Base-by-base conservation (phyloP, 768 basidiomycete species). In the Neoboletus magnificus region DNA sequence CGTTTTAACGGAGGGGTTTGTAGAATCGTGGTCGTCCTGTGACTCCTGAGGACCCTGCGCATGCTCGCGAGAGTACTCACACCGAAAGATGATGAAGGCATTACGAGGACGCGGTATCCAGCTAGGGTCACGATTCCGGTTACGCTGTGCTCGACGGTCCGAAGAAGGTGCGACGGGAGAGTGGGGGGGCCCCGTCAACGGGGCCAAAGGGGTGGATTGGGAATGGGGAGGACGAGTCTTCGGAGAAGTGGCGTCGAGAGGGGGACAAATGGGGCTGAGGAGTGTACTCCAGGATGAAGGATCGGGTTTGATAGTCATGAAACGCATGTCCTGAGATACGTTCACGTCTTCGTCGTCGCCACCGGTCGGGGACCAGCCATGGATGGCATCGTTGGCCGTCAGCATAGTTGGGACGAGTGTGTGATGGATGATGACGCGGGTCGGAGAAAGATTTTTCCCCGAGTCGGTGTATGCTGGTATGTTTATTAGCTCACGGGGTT, bases 21-120 rank as follows among this genome's bases (percentile, higher is more conserved):
- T 43, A 13, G 54, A 16, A 37, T 64, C 64, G 11, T 57, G 40
- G 8, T 64, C 51, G 33, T 74, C 73, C 29, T 74, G 67, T 15
- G 73, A 69, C 5, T 76, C 74, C 41, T 75, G 72, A 22, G 52
- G 41, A 3, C 50, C 33, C 41, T 77, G 72, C 70, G 70, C 67
- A 65, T 82, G 76, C 56, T 73, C 73, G 62, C 69, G 77, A 60
- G 79, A 77, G 64, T 80, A 88, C 58, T 85, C 79, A 63, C 85
- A 84, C 32, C 86, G 84, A 72, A 87, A 88, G 50, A 88, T 80
- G 68, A 88, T 86, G 71, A 88, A 88, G 42, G 83, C 76, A 57
- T 88, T 88, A 2, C 83, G 79, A 4, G 87, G 87, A 13, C 87
- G 82, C 25, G 85, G 82, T 35, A 86, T 78, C 79, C 81, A 83